Conservation (phyloP, 306 rosid genomes). For the Pyrus pyrifolia region DNA sequence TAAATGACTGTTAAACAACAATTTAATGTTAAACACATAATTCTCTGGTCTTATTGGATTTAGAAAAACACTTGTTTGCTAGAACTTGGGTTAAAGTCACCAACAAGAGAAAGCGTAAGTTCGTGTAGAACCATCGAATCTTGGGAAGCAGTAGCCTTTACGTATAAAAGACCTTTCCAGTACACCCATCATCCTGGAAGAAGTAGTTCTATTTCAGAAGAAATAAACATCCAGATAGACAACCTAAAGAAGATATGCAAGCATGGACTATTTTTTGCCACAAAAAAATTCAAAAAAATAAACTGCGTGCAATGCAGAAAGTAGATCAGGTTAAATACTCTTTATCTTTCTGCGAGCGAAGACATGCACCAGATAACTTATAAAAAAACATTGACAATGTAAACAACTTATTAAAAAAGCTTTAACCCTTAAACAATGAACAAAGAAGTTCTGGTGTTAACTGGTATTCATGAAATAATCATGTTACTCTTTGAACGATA, state of each 20-base stretch:
- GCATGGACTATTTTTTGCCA: background rate
- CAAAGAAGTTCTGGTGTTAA: background rate
- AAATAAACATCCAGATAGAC: background rate
- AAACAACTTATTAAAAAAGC: too few species aligned
- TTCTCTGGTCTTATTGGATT: conserved; percentile 10
- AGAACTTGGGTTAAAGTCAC: conserved; percentile 85
- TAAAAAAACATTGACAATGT: too few species aligned
- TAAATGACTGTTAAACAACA: conserved; percentile 9
- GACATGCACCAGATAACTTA: background rate
- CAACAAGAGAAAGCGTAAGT: conserved; percentile 73
- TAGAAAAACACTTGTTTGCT: conserved; percentile 65
- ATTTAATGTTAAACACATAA: background rate
- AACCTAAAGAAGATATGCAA: background rate
- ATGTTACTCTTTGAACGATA: too few species aligned
- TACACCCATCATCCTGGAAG: conserved; percentile 77
- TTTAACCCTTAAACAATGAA: too few species aligned
- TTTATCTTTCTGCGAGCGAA: background rate
- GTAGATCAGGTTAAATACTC: background rate
- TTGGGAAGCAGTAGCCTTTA: conserved; percentile 81
- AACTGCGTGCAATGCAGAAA: background rate
- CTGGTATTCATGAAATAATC: too few species aligned
- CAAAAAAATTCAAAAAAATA: background rate
- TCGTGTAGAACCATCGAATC: conserved; percentile 96
- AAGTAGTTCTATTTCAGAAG: conserved; percentile 24
- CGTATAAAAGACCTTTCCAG: conserved; percentile 83